Evolutionary conservation across 768 basidiomycete species (phyloP).

Genomic region (Mycena olivaceomarginata): DNA sequence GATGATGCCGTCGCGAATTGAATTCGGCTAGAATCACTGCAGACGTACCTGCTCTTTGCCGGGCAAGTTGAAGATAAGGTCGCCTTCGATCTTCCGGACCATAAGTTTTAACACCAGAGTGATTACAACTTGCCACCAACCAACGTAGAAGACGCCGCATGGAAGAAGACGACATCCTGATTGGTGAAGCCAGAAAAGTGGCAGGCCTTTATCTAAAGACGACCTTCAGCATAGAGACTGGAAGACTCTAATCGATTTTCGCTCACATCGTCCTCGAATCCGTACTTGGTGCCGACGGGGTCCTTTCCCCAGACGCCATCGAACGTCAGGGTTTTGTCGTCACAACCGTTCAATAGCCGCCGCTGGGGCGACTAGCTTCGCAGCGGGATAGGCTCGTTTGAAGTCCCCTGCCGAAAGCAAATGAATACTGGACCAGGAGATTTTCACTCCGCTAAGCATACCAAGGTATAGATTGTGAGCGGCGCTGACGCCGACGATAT

Average conservation of each 20-base stretch:
- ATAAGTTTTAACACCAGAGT: no score
- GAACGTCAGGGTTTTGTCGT: slow-evolving; percentile 70
- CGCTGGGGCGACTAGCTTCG: slow-evolving; percentile 82
- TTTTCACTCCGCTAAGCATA: slow-evolving; percentile 48
- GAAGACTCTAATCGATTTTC: no score
- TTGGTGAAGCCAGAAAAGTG: slow-evolving; percentile 84
- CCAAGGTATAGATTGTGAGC: slow-evolving; percentile 78
- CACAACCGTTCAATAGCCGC: slow-evolving; percentile 70
- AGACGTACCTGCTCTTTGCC: slow-evolving; percentile 79
- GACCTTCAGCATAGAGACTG: slow-evolving; percentile 47
- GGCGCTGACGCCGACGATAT: slow-evolving; percentile 73
- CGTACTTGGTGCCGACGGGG: slow-evolving; percentile 78
- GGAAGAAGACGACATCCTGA: slow-evolving; percentile 91
- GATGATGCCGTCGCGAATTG: slow-evolving; percentile 21
- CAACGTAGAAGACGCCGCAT: slow-evolving; percentile 80
- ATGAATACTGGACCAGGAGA: neutral
- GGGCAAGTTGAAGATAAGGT: slow-evolving; percentile 90
- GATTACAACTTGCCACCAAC: neutral
- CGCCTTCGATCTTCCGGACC: slow-evolving; percentile 74
- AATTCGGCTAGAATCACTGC: neutral
- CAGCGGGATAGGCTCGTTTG: slow-evolving; percentile 80
- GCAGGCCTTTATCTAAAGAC: slow-evolving; percentile 52
- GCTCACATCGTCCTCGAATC: slow-evolving; percentile 81
- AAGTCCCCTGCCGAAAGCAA: slow-evolving; percentile 66
- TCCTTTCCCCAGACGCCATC: slow-evolving; percentile 83